Evolutionary conservation across 192 early-diverging fungal genomes (phyloP).

Genomic region (Umbelopsis ramanniana): DNA sequence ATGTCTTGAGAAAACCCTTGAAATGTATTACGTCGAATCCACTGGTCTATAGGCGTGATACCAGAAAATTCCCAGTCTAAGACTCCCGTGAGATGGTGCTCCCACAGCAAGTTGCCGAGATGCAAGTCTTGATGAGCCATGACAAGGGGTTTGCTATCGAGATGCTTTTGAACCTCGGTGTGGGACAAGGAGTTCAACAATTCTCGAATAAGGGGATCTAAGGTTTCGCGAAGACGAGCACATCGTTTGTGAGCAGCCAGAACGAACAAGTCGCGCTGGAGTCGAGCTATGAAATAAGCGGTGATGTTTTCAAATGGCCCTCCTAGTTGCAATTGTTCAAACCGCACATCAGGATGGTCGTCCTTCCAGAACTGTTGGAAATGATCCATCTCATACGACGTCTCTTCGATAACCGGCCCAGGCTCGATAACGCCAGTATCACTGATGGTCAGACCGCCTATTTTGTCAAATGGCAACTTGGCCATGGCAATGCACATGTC

Average conservation of each 20-base stretch:
- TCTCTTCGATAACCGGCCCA: background rate
- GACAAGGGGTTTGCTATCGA: background rate
- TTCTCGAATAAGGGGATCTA: background rate
- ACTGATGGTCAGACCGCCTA: background rate
- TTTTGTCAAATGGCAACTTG: background rate
- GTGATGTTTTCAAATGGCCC: background rate
- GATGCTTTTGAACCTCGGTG: background rate
- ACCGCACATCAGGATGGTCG: background rate
- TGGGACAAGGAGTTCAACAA: background rate
- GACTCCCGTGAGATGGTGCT: background rate
- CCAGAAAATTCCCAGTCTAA: conserved; percentile 14
- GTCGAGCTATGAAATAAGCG: background rate
- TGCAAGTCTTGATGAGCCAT: conserved; percentile 10
- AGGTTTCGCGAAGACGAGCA: background rate
- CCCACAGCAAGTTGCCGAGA: conserved; percentile 13
- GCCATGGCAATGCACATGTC: conserved; percentile 8
- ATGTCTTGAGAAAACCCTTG: background rate
- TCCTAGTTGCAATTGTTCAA: conserved; percentile 1
- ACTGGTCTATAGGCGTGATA: conserved; percentile 4
- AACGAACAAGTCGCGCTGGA: background rate
- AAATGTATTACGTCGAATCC: conserved; percentile 18
- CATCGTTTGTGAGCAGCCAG: background rate
- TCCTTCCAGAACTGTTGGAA: background rate
- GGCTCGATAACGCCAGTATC: background rate
- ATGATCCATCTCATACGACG: background rate